Conservation (phyloP, 768 basidiomycete genomes). For the Filobasidium floriforme region DNA sequence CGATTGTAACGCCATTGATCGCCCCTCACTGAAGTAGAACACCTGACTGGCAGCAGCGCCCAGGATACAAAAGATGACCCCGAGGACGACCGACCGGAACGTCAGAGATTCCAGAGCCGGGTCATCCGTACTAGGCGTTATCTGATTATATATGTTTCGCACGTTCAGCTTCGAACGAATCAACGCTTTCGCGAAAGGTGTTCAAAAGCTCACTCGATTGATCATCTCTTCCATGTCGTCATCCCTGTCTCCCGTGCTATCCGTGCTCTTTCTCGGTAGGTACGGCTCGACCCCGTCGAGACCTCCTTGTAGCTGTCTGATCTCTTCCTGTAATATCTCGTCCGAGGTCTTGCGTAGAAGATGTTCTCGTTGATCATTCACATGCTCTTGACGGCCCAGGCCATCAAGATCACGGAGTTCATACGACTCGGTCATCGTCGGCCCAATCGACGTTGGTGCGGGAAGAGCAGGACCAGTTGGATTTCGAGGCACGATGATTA, state of each 20-base stretch:
- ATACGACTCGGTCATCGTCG: background rate
- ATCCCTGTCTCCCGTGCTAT: background rate
- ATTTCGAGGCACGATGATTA: background rate
- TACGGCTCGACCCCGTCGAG: background rate
- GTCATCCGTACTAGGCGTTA: constrained; percentile 44
- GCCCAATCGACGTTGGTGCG: no score
- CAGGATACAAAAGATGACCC: constrained; percentile 39
- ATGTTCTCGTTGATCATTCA: background rate
- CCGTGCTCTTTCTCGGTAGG: background rate
- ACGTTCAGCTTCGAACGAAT: background rate
- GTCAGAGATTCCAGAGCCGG: constrained; percentile 42
- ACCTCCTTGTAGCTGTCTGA: background rate
- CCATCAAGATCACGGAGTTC: background rate
- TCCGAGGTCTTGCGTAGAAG: background rate
- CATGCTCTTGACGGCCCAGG: background rate
- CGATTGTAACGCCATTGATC: no score
- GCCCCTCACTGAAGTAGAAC: constrained; percentile 45
- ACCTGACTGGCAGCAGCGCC: constrained; percentile 43
- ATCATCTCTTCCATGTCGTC: constrained; percentile 34
- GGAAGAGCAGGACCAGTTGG: no score
- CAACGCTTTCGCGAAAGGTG: background rate
- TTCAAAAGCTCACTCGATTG: constrained; percentile 32
- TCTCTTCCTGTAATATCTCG: background rate
- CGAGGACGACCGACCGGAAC: constrained; percentile 40
- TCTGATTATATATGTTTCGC: constrained; percentile 26